Base-by-base conservation (phyloP, 1,284 basidiomycete genomes). In the Ceratobasidium sp. region DNA sequence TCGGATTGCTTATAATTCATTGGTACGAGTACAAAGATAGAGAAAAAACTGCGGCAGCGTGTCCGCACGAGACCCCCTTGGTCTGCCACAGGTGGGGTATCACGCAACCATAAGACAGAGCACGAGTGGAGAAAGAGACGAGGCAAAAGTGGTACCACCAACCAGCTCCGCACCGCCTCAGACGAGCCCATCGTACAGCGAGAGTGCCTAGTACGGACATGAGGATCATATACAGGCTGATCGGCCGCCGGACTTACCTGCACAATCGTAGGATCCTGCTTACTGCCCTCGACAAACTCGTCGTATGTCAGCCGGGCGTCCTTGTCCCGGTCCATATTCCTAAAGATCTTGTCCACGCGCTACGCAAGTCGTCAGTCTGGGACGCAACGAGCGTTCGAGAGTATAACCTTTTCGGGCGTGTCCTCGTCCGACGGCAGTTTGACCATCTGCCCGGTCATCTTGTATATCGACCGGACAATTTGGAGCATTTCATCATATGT, bases 361-460 rank as follows among this genome's bases (percentile, higher is more conserved):
- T 97, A 81, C 26, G 76, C 60, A 65, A 54, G 66, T 28, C 15
- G 51, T 60, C 37, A 45, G 54, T 1, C 3, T 20, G 35, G 65
- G 76, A 77, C 11, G 33, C 39, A 42, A 35, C n/a, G 35, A 53
- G 49, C 20, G n/a, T 20, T n/a, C 26, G 23, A 45, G 51, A n/a
- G 11, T 69, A 58, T 37, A 79, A 92, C 96, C 93, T 99, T 99
- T 85, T 99, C 96, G 1, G 98, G 98, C 23, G 98, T 99, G 86
- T 99, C 96, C 85, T 99, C 98, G 83, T 99, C 98, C 65, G 92
- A 88, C 20, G 98, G 97, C 33, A 99, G 90, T 84, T 97, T 97
- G 81, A 99, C 97, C 97, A 99, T 99, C 84, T 98, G 94, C 15
- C 98, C 97, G 3, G 96, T 97, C 96, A 98, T 98, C 89, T 97